Evolutionary conservation across 345 rosid genomes (phyloP), one percentile per base, ranked within the genome.

Genomic region (Eucalyptus regnans): DNA sequence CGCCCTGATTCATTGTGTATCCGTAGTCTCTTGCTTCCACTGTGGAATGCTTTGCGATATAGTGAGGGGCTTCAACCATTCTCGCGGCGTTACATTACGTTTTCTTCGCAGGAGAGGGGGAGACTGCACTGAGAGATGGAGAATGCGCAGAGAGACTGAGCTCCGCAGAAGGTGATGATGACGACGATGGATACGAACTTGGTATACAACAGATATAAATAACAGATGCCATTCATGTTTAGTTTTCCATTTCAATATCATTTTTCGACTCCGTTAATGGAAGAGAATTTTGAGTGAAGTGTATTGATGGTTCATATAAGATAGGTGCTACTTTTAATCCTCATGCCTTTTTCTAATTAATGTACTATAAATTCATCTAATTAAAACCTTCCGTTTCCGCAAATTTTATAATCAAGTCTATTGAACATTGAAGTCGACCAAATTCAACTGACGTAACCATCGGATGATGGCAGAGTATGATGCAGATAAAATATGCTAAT

Each of bases 141-240:
- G 76, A 62, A 64, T n/a, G 37, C 37, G 76, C 37, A n/a, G 76
- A 64, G 76, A 33, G 37, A 64, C 37, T n/a, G 76, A 64, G 76
- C 76, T 64, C 41, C 37, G 76, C 8, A 7, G 37, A 62, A 49
- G 22, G 68, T 3, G 12, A 29, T 27, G 68, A 62, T 1, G 33
- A 27, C 14, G 31, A 62, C 8, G 87, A 97, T 95, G 98, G 99
- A 96, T 87, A 95, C 94, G 94, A 90, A 89, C 86, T 94, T 91
- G 85, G 93, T 91, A 62, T 6, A 51, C 56, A 52, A 17, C 56
- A 52, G 56, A 52, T 52, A 52, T 62, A 66, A 66, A 66, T 17
- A 15, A 14, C 76, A 7, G 20, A 66, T n/a, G 37, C 20, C 17
- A 66, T 66, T 14, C 41, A n/a, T n/a, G 11, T 66, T 16, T 14